Conservation (phyloP, 164 flowering plant genomes). For the Hamamelis virginiana region DNA sequence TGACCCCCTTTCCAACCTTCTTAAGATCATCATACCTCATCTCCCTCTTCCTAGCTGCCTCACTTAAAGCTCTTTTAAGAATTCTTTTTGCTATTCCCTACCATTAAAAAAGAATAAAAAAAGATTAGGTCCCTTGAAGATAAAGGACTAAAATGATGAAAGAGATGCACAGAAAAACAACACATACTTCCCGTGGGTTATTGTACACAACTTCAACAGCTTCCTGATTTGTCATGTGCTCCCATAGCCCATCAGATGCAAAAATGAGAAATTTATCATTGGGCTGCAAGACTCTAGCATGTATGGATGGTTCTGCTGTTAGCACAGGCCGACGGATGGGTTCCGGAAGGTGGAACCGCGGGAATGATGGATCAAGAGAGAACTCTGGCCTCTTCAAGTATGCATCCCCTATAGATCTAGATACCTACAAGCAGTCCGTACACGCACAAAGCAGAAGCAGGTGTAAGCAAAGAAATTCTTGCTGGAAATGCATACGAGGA, state of each 20-base stretch:
- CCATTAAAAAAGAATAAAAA: neutral
- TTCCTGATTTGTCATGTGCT: slow-evolving; percentile 63
- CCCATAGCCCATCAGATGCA: slow-evolving; percentile 98
- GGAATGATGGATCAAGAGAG: slow-evolving; percentile 48
- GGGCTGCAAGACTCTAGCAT: slow-evolving; percentile 38
- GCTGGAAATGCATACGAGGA: neutral
- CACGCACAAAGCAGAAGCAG: neutral
- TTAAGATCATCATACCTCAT: slow-evolving; percentile 53
- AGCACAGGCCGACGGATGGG: slow-evolving; percentile 64
- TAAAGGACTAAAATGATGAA: neutral
- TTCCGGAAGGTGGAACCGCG: slow-evolving; percentile 51
- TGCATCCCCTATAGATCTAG: slow-evolving; percentile 88
- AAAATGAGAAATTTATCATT: slow-evolving; percentile 70
- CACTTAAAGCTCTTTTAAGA: slow-evolving; percentile 44
- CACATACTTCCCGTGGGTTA: slow-evolving; percentile 55
- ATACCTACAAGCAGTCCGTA: slow-evolving; percentile 43
- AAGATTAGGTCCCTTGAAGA: neutral
- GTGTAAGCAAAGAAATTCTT: neutral
- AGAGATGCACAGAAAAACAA: neutral
- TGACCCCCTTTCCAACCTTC: slow-evolving; percentile 44
- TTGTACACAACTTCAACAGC: slow-evolving; percentile 69
- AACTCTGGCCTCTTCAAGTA: slow-evolving; percentile 77
- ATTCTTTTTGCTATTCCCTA: slow-evolving; percentile 85
- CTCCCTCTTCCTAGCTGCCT: slow-evolving; percentile 57
- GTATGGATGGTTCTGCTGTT: slow-evolving; percentile 64